Evolutionary conservation across 1,284 basidiomycete species (phyloP).

Genomic region (Hypsizygus ulmarius): DNA sequence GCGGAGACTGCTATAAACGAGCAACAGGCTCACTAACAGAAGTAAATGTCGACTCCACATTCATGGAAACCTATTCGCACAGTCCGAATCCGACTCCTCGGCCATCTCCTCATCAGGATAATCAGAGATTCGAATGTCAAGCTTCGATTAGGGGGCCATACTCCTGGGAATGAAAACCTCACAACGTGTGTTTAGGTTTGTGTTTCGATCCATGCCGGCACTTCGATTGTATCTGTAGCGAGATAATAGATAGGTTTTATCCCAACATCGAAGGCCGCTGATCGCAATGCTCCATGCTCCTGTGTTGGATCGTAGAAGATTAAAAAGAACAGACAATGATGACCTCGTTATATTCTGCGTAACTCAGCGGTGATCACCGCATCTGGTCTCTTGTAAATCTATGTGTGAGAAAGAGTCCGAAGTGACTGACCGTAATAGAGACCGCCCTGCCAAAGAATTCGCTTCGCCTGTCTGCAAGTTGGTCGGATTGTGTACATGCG

Average conservation of each 20-base stretch:
- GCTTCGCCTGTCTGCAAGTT: no score
- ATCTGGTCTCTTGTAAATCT: no score
- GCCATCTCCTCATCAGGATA: slow-evolving; percentile 21
- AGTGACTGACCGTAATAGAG: neutral
- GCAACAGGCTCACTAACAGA: slow-evolving; percentile 5
- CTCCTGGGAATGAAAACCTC: slow-evolving; percentile 18
- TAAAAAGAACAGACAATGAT: no score
- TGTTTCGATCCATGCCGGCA: slow-evolving; percentile 8
- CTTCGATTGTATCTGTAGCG: neutral
- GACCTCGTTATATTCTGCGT: no score
- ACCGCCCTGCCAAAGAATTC: no score
- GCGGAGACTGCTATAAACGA: slow-evolving; percentile 1
- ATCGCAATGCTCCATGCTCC: no score
- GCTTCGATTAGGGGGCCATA: slow-evolving; percentile 15
- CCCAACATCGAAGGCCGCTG: no score
- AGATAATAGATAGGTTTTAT: no score
- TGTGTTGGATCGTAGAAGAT: no score
- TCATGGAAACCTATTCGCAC: slow-evolving; percentile 15
- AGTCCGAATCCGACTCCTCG: slow-evolving; percentile 17
- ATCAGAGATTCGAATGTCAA: slow-evolving; percentile 15
- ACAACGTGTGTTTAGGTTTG: slow-evolving; percentile 9
- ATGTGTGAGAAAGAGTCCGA: neutral
- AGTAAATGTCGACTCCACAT: slow-evolving; percentile 16
- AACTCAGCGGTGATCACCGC: no score
- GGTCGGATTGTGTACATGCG: no score